These are phyloP conservation scores for Erigeron philadelphicus DNA, from an alignment of 140 eudicot species.

Conservation along the genomic window DNA sequence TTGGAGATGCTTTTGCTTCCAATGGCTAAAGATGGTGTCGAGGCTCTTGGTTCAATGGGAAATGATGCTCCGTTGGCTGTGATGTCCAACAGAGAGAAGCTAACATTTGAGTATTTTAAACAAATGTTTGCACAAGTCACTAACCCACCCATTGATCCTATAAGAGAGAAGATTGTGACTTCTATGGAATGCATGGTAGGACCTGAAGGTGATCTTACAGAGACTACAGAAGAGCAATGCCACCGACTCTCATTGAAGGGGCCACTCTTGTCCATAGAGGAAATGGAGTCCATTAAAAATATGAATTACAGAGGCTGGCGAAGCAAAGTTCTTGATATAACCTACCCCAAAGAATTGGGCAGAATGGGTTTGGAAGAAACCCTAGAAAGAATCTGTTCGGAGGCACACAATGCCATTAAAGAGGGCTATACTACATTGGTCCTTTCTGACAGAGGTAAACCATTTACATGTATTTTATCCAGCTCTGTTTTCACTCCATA, in stretches of 20 bases:
- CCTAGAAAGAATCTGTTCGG: conserved; percentile 67
- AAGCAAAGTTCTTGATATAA: conserved; percentile 88
- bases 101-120: conserved; percentile 86
- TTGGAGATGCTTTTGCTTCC: conserved; percentile 94
- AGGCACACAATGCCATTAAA: conserved; percentile 82
- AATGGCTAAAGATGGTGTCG: conserved; percentile 95
- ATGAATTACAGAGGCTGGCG: conserved; percentile 96
- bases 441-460: conserved; percentile 91
- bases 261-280: conserved; percentile 78
- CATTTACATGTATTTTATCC: not conserved
- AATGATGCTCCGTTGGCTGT: conserved; percentile 98
- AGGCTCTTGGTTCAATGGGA: conserved; percentile 99
- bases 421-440: conserved; percentile 84
- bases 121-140: conserved; percentile 99
- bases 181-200: conserved; percentile 99
- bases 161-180: conserved; percentile 93
- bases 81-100: conserved; percentile 93
- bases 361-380: conserved; percentile 89
- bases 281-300: conserved; percentile 86
- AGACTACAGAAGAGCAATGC: conserved; percentile 90
- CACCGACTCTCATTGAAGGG: conserved; percentile 94
- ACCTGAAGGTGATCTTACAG: conserved; percentile 98
- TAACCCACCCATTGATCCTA: conserved; percentile 98
- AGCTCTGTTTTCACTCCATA: not conserved
- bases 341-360: conserved; percentile 67